Conservation (phyloP, 371 early-diverging fungal species). For the Mucor circinelloides region DNA sequence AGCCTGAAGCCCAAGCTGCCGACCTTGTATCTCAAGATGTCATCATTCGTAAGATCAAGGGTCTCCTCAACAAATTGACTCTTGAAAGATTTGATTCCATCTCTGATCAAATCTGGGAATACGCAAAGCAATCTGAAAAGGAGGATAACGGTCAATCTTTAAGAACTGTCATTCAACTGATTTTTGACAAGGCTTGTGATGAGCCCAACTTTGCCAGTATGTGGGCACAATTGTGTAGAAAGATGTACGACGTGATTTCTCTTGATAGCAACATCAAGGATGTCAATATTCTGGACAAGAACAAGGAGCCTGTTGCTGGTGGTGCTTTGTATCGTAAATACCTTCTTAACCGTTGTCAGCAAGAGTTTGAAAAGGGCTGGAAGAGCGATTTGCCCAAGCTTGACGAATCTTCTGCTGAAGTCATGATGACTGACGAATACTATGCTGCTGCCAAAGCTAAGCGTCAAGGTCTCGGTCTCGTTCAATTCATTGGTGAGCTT, state of each 20-base stretch:
- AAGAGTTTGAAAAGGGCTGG: conserved; percentile 88
- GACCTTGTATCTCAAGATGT: conserved; percentile 61
- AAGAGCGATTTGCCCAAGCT: conserved; percentile 59
- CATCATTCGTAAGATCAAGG: conserved; percentile 81
- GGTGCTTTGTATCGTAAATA: conserved; percentile 86
- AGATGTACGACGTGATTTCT: conserved; percentile 60
- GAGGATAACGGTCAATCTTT: conserved; percentile 75
- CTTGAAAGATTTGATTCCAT: conserved; percentile 91
- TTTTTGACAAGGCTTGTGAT: conserved; percentile 95
- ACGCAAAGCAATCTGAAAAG: conserved; percentile 69
- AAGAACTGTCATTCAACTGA: conserved; percentile 76
- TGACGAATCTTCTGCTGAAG: conserved; percentile 42
- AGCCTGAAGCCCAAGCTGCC: conserved; percentile 20
- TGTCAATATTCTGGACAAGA: conserved; percentile 44
- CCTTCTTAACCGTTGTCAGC: conserved; percentile 89
- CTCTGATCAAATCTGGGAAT: conserved; percentile 80
- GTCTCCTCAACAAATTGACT: conserved; percentile 93
- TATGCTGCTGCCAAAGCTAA: conserved; percentile 89
- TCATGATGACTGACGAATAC: conserved; percentile 76
- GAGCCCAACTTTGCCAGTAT: conserved; percentile 88
- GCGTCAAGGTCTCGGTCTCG: conserved; percentile 92
- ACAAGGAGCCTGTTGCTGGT: conserved; percentile 61
- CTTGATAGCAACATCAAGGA: conserved; percentile 51
- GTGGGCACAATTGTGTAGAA: conserved; percentile 88
- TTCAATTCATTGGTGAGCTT: conserved; percentile 93